Evolutionary conservation across 2,329 filamentous ascomycete species (phyloP).

Genomic region (Trichoderma harzianum): DNA sequence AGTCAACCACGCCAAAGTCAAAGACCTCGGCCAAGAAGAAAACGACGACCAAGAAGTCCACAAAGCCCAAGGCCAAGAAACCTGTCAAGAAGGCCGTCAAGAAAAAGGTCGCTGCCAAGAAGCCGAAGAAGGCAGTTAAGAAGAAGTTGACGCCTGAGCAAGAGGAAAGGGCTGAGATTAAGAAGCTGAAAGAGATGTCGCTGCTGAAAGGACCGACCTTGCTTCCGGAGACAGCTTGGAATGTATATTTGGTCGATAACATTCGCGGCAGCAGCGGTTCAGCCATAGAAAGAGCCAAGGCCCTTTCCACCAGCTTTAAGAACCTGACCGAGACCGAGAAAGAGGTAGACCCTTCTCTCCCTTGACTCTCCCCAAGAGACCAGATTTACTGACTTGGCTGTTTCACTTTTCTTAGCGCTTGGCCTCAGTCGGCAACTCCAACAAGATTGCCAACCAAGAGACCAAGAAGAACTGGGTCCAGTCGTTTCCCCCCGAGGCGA

Average conservation of each 20-base stretch:
- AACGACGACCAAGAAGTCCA: conserved; percentile 22
- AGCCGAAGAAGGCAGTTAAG: conserved; percentile 29
- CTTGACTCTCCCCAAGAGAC: neutral
- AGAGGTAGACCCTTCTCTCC: conserved; percentile 37
- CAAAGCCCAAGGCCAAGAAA: conserved; percentile 22
- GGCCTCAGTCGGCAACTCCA: conserved; percentile 33
- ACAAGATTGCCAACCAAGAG: conserved; percentile 40
- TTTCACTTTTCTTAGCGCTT: conserved; percentile 28
- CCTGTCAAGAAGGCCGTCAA: conserved; percentile 26
- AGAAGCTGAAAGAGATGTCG: conserved; percentile 39
- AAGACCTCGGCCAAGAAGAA: conserved; percentile 25
- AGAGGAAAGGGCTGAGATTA: conserved; percentile 33
- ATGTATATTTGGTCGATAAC: conserved; percentile 37
- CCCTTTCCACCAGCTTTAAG: conserved; percentile 37
- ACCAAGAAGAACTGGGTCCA: conserved; percentile 49
- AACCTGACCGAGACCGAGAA: conserved; percentile 38
- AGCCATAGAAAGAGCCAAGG: conserved; percentile 26
- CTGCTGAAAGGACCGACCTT: conserved; percentile 39
- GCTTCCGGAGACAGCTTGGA: conserved; percentile 36
- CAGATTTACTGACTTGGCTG: neutral
- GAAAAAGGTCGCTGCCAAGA: conserved; percentile 27
- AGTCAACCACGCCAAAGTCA: conserved; percentile 24
- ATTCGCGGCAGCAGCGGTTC: conserved; percentile 18
- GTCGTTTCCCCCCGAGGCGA: conserved; percentile 37
- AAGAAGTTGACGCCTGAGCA: conserved; percentile 40